Conservation (phyloP, 2,329 filamentous ascomycete genomes). For the Ophiostoma quercus region DNA sequence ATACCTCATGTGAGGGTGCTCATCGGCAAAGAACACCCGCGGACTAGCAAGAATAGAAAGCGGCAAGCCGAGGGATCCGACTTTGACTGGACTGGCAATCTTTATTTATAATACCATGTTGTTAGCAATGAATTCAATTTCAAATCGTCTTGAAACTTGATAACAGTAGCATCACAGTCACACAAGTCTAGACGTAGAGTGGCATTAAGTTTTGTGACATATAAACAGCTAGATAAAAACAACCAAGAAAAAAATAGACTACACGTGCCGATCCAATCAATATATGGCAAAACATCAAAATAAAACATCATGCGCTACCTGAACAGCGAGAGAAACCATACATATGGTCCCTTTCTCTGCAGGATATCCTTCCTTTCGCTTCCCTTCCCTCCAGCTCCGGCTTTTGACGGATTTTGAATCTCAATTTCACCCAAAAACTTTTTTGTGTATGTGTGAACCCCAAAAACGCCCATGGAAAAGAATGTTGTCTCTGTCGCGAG, state of each 20-base stretch:
- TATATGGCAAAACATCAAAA: conserved; percentile 5
- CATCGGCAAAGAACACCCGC: not conserved
- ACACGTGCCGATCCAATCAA: conserved; percentile 6
- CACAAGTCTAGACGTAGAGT: conserved; percentile 17
- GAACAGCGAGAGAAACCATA: not conserved
- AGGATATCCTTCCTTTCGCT: not conserved
- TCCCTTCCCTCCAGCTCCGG: not conserved
- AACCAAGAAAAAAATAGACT: conserved; percentile 11
- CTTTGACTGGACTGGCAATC: not conserved
- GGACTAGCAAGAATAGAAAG: not conserved
- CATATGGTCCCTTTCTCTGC: not conserved
- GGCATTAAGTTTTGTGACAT: conserved; percentile 18
- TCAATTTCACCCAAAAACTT: not conserved
- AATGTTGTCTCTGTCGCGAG: conserved; percentile 13
- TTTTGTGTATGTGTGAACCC: conserved; percentile 17
- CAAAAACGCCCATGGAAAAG: conserved; percentile 21
- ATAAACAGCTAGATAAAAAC: conserved; percentile 10
- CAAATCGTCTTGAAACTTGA: too few relatives aligned
- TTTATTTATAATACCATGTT: not conserved
- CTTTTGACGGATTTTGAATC: conserved; percentile 15
- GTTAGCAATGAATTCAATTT: not conserved
- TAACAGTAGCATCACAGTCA: not conserved
- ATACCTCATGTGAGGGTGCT: not conserved
- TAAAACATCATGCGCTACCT: conserved; percentile 12
- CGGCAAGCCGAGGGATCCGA: not conserved